Percentiles rank a stretch among this genome's conserved stretches.
Conservation (phyloP, 1,139 yeast species). For the Protomyces inundatus region DNA sequence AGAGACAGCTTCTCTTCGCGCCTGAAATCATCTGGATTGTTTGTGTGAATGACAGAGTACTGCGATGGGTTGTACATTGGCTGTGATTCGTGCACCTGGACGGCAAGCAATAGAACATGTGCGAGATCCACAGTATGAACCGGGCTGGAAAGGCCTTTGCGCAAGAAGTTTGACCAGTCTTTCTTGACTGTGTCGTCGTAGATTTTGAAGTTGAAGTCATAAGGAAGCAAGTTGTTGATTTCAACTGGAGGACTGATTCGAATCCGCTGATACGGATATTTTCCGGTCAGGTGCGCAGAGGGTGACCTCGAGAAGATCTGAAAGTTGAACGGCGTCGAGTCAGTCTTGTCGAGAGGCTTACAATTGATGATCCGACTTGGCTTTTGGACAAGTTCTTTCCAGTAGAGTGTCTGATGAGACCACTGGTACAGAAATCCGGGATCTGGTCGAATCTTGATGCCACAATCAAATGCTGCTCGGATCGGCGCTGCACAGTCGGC, state of each 20-base stretch:
- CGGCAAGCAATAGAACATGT: conserved; percentile 63
- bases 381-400: conserved; percentile 57
- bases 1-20: conserved; percentile 52
- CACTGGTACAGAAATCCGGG: conserved; percentile 53
- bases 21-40: conserved; percentile 50
- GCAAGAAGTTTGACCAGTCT: conserved; percentile 62
- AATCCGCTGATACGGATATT: conserved; percentile 80
- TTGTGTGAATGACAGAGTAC: conserved; percentile 67
- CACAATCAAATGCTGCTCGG: conserved; percentile 55
- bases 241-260: conserved; percentile 81
- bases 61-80: conserved; percentile 56
- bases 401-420: conserved; percentile 57
- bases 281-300: conserved; percentile 36
- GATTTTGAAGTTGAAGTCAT: conserved; percentile 66
- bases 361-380: conserved; percentile 57
- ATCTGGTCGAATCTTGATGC: conserved; percentile 59
- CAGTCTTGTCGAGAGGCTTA: conserved; percentile 42
- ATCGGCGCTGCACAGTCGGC: conserved; percentile 65
- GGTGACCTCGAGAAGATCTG: conserved; percentile 71
- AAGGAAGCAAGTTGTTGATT: conserved; percentile 79
- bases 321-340: conserved; percentile 52
- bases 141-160: conserved; percentile 60
- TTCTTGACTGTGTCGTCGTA: conserved; percentile 70
- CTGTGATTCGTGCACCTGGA: conserved; percentile 54
- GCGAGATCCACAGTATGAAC: conserved; percentile 77